These are phyloP conservation scores for Paradendryphiella salina DNA, from an alignment of 2,329 filamentous ascomycete species.

Conservation along the genomic window DNA sequence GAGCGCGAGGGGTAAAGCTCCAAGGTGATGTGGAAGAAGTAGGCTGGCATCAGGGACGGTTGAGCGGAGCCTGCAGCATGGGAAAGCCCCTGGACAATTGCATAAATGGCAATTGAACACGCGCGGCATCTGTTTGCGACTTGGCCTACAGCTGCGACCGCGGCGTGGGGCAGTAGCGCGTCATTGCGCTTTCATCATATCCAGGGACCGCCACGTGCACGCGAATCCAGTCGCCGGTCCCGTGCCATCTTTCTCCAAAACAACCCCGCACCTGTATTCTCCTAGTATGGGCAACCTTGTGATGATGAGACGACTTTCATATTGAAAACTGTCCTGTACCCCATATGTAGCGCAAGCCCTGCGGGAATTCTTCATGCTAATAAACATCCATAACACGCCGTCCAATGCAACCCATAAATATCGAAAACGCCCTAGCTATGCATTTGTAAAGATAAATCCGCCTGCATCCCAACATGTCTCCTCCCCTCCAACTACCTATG, in stretches of 20 bases:
- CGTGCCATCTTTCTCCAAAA: too few species aligned
- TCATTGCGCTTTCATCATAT: constrained; percentile 2
- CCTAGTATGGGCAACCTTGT: too few species aligned
- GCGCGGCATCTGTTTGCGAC: constrained; percentile 8
- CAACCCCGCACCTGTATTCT: too few species aligned
- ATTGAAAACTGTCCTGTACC: constrained; percentile 1
- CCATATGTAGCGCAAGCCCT: not conserved
- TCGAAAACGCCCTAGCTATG: constrained; percentile 34
- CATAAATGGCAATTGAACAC: not conserved
- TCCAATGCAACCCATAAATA: constrained; percentile 10
- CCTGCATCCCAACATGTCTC: constrained; percentile 17
- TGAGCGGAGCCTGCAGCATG: constrained; percentile 19
- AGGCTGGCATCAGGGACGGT: constrained; percentile 57
- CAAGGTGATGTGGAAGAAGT: constrained; percentile 66
- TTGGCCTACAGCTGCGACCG: constrained; percentile 4
- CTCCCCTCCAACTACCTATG: constrained; percentile 13
- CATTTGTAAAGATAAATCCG: constrained; percentile 19
- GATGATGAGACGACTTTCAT: not conserved
- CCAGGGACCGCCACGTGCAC: too few species aligned
- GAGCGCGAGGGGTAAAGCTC: constrained; percentile 58
- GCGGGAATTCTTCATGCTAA: constrained; percentile 1
- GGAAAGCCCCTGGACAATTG: not conserved
- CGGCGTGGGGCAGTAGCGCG: constrained; percentile 14
- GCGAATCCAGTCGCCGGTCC: too few species aligned
- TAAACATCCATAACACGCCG: constrained; percentile 4